Conservation (phyloP, 1,284 basidiomycete genomes). For the Malassezia brasiliensis region DNA sequence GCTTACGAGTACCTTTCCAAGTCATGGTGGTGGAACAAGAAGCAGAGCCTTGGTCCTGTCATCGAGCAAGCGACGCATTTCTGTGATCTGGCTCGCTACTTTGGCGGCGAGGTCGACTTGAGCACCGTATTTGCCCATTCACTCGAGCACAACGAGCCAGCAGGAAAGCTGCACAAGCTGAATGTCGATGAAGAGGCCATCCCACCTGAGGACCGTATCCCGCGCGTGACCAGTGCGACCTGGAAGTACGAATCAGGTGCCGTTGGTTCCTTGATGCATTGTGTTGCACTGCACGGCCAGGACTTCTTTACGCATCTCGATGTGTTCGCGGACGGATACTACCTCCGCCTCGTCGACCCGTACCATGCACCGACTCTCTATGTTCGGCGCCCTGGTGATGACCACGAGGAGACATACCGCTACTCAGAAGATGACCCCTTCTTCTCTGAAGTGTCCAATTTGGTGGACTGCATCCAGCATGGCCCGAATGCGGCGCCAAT, state of each 20-base stretch:
- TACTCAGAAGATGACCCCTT: conserved; percentile 46
- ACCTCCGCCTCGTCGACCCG: conserved; percentile 41
- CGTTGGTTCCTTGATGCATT: conserved; percentile 43
- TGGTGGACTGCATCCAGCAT: conserved; percentile 42
- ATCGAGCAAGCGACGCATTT: conserved; percentile 90
- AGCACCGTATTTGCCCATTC: conserved; percentile 58
- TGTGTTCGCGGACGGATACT: conserved; percentile 42
- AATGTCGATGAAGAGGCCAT: conserved; percentile 69
- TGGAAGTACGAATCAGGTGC: conserved; percentile 46
- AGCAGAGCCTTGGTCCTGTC: conserved; percentile 77
- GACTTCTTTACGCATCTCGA: conserved; percentile 45
- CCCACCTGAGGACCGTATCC: conserved; percentile 47
- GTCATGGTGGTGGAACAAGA: conserved; percentile 92
- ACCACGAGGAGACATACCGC: conserved; percentile 41
- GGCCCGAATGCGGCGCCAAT: conserved; percentile 20
- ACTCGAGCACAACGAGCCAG: conserved; percentile 49
- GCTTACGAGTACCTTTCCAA: conserved; percentile 69
- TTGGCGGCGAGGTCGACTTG: conserved; percentile 92
- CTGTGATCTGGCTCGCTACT: conserved; percentile 73
- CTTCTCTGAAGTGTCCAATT: conserved; percentile 44
- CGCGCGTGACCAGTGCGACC: conserved; percentile 41
- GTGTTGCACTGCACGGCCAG: conserved; percentile 43
- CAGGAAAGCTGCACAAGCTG: conserved; percentile 73
- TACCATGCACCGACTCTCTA: conserved; percentile 45
- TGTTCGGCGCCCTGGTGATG: conserved; percentile 44